Base-by-base conservation (phyloP, 352 stramenopile genomes). In the Pilasporangium apinafurcum region DNA sequence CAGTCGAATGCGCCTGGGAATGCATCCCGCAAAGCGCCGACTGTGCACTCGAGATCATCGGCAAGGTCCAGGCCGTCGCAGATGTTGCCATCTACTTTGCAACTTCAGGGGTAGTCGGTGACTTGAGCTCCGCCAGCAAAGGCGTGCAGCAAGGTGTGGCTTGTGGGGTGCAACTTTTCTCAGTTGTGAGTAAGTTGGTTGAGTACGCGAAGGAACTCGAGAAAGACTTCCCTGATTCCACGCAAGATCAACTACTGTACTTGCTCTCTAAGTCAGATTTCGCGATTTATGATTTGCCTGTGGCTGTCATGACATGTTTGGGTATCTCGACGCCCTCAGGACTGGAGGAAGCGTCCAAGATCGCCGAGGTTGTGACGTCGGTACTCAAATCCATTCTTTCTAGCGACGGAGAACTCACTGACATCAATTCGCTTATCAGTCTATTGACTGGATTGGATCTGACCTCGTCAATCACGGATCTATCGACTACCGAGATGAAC, bases 1-100 rank as follows among this genome's bases (percentile, higher is more conserved):
- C 71, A 2, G 59, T 84, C 2, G 37, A 61, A n/a, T 85, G 72
- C 30, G 67, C 49, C n/a, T 43, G 75, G 49, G 66, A 83, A 33
- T 85, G 68, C 28, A 59, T 84, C 32, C 71, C 62, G n/a, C 65
- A 79, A 46, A 84, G 79, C 47, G 54, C 65, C 18, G 67, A 81
- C 44, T 83, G 65, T 39, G 57, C 56, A 14, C 56, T 73, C n/a
- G 62, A 64, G 39, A 55, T 82, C n/a, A 14, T 65, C 28, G 49
- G 37, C 28, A 74, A 78, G 48, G 57, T 76, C n/a, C 50, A 41
- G 2, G 54, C 65, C 14, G 65, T 82, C 6, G 62, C 53, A 2
- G 65, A 60, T 37, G 55, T 61, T 5, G 59, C 60, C 14, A 37
- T 82, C 16, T 64, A 59, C 41, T 56, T 39, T 8, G 62, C 66